Evolutionary conservation across 495 filamentous ascomycete genomes (phyloP), one percentile per base, ranked within the genome.

Genomic region (Neurospora hispaniola): DNA sequence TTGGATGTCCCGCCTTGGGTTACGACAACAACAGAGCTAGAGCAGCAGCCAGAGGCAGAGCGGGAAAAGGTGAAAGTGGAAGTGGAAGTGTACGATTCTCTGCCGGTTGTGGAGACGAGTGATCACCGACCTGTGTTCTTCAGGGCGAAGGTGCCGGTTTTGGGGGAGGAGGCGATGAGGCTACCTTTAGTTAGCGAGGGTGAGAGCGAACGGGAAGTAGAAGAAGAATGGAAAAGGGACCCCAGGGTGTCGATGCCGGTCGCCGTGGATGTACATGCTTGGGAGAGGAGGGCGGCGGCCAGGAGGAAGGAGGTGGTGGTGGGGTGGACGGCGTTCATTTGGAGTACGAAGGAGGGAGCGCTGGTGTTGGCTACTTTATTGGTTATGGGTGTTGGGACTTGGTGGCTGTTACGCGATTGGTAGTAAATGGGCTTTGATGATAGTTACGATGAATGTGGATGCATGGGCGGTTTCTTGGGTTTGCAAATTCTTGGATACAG

Each of bases 71-170:
- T 46, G 59, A 75, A 73, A 75, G 87, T 90, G 68, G 81, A 80
- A 31, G 79, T 90, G 1, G 77, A 84, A 14, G 84, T 81, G 42
- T 99, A 99, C 75, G 84, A 88, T 62, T 88, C 92, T 8, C 83
- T 97, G 9, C 93, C 94, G 2, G 78, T 93, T 0, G 87, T 96
- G 71, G 84, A 85, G 18, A 91, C 91, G 18, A 93, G 91, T 42
- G 96, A 99, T 80, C 96, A 99, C 77, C 89, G 92, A 16, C 87
- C 94, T 4, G 94, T 97, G 1, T 91, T 89, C 12, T 85, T 95
- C 16, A 84, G 89, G 4, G 82, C 90, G 11, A 77, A 82, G 5
- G 83, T 96, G 16, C 90, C 91, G 1, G 76, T 90, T 3, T 70
- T 85, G 14, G 72, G 74, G 20, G 76, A 74, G 46, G 75, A 78